Percentiles rank a stretch among this genome's conserved stretches.
These are phyloP conservation scores for Gremmenia infestans DNA, from an alignment of 2,329 filamentous ascomycete genomes.

Conservation along the genomic window DNA sequence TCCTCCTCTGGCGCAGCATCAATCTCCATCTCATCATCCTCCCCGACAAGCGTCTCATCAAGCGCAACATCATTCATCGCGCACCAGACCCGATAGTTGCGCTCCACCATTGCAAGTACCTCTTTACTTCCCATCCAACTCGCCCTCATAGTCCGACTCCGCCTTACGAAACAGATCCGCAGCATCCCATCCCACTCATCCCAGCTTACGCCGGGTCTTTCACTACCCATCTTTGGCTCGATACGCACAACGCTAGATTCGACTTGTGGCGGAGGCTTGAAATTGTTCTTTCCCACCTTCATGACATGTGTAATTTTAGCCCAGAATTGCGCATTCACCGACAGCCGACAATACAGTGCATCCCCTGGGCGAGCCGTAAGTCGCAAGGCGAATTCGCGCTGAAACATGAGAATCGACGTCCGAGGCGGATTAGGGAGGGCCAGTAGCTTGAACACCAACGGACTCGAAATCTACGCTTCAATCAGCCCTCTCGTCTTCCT, in stretches of 20 bases:
- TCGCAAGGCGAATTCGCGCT: constrained; percentile 88
- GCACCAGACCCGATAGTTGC: constrained; percentile 87
- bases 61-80: constrained; percentile 76
- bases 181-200: constrained; percentile 94
- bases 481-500: constrained; percentile 15
- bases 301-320: constrained; percentile 68
- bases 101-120: constrained; percentile 75
- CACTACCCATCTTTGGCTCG: constrained; percentile 73
- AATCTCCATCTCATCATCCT: constrained; percentile 41
- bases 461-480: constrained; percentile 67
- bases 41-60: constrained; percentile 56
- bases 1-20: constrained; percentile 42
- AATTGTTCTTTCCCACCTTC: constrained; percentile 96
- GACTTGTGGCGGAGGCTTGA: constrained; percentile 88
- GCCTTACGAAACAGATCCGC: constrained; percentile 75
- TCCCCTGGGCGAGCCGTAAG: constrained; percentile 85
- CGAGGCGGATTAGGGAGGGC: constrained; percentile 76
- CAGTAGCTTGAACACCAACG: constrained; percentile 82
- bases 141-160: constrained; percentile 84
- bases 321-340: constrained; percentile 93
- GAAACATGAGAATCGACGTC: constrained; percentile 89
- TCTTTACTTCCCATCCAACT: constrained; percentile 76
- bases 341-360: constrained; percentile 82
- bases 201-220: constrained; percentile 80
- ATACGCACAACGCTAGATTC: constrained; percentile 88